Percentiles rank a stretch among this genome's conserved stretches.
These are phyloP conservation scores for Lolium multiflorum DNA, from an alignment of 176 grass and related monocot species.

Conservation along the genomic window DNA sequence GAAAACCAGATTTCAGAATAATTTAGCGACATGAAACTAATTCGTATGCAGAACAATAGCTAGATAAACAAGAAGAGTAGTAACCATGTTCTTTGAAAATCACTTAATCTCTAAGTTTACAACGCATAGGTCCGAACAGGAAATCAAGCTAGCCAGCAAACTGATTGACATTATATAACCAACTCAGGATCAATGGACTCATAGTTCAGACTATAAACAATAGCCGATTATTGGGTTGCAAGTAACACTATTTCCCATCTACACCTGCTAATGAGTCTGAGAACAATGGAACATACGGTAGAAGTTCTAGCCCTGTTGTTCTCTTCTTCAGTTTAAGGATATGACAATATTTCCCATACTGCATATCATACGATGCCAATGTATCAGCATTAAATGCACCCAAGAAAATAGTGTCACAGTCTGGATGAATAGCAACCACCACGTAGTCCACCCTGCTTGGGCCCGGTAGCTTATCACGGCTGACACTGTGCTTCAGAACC, in stretches of 20 bases:
- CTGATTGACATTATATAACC: too few relatives aligned
- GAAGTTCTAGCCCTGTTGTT: neutral
- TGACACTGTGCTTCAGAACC: neutral
- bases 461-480: neutral
- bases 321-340: neutral
- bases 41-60: neutral
- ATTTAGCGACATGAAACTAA: neutral
- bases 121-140: too few relatives aligned
- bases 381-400: neutral
- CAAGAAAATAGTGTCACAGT: neutral
- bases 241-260: conserved; percentile 3
- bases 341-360: neutral
- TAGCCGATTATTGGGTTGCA: neutral
- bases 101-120: too few relatives aligned
- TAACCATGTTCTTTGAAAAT: neutral
- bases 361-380: neutral
- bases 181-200: too few relatives aligned
- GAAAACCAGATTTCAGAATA: too few relatives aligned
- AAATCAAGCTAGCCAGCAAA: too few relatives aligned
- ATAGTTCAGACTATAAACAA: neutral
- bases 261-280: neutral
- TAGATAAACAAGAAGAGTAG: neutral
- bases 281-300: neutral
- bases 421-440: conserved; percentile 11
- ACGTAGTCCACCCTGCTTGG: neutral